Base-by-base conservation (phyloP, 1,284 basidiomycete genomes). In the Cutaneotrichosporon cutaneum region DNA sequence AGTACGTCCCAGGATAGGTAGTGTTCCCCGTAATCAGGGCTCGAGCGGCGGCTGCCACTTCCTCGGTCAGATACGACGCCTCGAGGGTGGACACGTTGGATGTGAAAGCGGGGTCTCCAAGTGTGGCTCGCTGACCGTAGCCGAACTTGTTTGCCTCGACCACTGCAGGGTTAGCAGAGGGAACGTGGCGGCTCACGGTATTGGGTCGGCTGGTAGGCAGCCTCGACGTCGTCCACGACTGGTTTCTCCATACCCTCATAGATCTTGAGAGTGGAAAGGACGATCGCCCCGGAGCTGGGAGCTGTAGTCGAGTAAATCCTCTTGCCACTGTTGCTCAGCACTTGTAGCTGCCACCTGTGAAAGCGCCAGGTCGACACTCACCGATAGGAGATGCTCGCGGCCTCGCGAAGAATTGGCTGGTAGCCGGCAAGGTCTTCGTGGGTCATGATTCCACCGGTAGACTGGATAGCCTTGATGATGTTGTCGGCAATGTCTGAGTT, bases 101-200 rank as follows among this genome's bases (percentile, higher is more conserved):
- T 1, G 78, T 73, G 66, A 77, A 82, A 2, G 72, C 75, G 0
- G 81, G 81, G 59, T 82, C 81, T 18, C 78, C 81, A 32, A 76
- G 72, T 3, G 67, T 70, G 10, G 77, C 72, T 47, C 81, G 71
- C 63, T 81, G 76, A 5, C 78, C 81, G 54, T 82, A 83, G 4
- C 70, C 79, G 48, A 73, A 77, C 66, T 83, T 83, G 66, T 82
- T 75, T 0, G 82, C 80, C 68, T 84, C 83, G 24, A 83, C 70
- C 79, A 82, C 6, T 74, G 33, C 82, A 68, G 39, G n/a, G 79
- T 71, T 64, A 83, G 82, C 24, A 72, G 11, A n/a, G 36, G 36
- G 4, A 56, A 80, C 24, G 26, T 74, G 61, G 70, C 4, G 11
- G 36, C 70, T 61, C 47, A 71, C 70, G 58, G 7, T 76, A 72